Conservation (phyloP, 2,329 filamentous ascomycete species). For the Fusarium camptoceras region DNA sequence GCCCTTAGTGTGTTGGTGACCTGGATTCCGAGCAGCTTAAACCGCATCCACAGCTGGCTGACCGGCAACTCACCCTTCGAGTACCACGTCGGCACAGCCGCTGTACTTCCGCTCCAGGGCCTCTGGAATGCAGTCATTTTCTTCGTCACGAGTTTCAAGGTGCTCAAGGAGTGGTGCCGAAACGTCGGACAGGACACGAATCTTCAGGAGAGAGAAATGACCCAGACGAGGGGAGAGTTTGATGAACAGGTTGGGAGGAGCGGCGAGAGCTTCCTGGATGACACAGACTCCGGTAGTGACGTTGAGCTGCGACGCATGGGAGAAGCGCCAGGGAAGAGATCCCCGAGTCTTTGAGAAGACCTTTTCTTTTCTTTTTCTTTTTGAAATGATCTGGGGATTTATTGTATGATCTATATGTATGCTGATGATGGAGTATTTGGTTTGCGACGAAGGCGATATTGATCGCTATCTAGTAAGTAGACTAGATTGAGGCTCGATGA, state of each 20-base stretch:
- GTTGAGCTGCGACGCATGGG: constrained; percentile 50
- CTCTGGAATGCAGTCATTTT: constrained; percentile 86
- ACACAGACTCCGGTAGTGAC: constrained; percentile 51
- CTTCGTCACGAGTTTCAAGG: constrained; percentile 69
- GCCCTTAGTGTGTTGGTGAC: constrained; percentile 70
- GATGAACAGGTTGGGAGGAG: constrained; percentile 21
- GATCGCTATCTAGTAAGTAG: background rate
- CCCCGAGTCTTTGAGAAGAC: constrained; percentile 36
- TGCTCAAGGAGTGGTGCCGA: constrained; percentile 36
- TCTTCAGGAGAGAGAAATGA: constrained; percentile 29
- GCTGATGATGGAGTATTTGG: constrained; percentile 21
- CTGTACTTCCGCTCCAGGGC: constrained; percentile 81
- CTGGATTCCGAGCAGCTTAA: constrained; percentile 76
- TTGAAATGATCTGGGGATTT: background rate
- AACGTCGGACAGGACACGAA: background rate
- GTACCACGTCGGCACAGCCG: constrained; percentile 75
- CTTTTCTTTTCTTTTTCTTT: background rate
- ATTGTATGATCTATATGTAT: constrained; percentile 18
- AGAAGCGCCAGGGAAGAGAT: constrained; percentile 44
- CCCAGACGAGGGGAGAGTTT: constrained; percentile 13
- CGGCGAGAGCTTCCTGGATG: constrained; percentile 46
- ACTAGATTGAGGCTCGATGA: constrained; percentile 2
- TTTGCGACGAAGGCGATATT: constrained; percentile 15
- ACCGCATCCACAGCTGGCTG: constrained; percentile 77
- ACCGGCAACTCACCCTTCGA: constrained; percentile 66